These are phyloP conservation scores for Dioscorea cayenensis DNA, from an alignment of 116 monocot genomes.

Conservation along the genomic window DNA sequence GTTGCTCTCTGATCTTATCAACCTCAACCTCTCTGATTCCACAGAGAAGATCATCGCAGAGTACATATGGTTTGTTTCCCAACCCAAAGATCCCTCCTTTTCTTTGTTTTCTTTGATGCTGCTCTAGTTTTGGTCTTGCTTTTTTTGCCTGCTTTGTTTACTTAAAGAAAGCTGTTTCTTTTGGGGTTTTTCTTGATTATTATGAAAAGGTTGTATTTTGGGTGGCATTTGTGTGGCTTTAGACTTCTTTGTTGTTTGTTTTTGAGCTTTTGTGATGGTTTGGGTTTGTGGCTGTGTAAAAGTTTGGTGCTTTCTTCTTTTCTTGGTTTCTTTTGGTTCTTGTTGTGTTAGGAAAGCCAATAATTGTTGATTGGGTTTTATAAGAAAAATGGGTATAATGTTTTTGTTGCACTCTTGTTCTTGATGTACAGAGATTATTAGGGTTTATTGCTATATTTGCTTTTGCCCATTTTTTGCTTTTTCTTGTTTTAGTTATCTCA, in stretches of 20 bases:
- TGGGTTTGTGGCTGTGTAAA: no score
- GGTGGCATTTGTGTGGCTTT: neutral
- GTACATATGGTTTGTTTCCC: slow-evolving; percentile 26
- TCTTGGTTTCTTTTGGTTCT: no score
- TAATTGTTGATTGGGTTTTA: no score
- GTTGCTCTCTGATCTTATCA: slow-evolving; percentile 20
- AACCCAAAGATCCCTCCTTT: neutral
- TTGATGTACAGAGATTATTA: no score
- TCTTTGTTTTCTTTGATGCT: neutral
- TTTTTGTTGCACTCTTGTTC: no score
- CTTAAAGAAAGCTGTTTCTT: neutral
- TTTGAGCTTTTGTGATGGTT: neutral
- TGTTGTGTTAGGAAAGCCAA: no score
- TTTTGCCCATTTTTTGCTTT: no score
- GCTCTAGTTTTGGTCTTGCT: neutral
- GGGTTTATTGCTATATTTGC: no score
- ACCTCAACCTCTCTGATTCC: slow-evolving; percentile 27
- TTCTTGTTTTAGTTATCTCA: no score
- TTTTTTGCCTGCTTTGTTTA: no score
- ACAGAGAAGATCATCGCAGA: slow-evolving; percentile 36
- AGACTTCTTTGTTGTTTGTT: neutral
- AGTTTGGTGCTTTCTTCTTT: no score
- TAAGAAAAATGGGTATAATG: no score
- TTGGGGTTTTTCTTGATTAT: neutral
- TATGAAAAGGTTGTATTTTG: neutral